Percentiles rank a stretch among this genome's conserved stretches.
These are phyloP conservation scores for Solanum piurae DNA, from an alignment of 257 asterid genomes.

Conservation along the genomic window DNA sequence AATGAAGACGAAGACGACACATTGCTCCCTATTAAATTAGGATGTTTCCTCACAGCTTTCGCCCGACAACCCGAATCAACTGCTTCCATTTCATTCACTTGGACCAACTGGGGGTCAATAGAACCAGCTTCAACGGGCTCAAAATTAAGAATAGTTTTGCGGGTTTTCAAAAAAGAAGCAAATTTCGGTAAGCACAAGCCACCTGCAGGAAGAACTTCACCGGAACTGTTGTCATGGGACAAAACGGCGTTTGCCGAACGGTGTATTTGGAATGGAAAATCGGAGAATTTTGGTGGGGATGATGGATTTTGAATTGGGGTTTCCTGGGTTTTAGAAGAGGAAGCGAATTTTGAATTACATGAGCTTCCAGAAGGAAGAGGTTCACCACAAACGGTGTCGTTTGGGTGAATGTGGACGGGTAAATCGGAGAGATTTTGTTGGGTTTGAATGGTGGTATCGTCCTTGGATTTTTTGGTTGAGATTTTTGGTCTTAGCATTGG, in stretches of 20 bases:
- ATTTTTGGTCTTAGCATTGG: conserved; percentile 41
- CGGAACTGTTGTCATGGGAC: conserved; percentile 5
- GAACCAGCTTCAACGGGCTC: conserved; percentile 33
- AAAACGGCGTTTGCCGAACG: conserved; percentile 13
- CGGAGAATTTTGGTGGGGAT: conserved; percentile 13
- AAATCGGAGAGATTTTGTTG: conserved; percentile 13
- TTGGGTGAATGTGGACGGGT: not conserved
- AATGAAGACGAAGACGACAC: conserved; percentile 16
- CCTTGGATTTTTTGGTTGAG: conserved; percentile 16
- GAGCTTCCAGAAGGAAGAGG: not conserved
- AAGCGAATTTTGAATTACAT: not conserved
- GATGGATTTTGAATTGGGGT: not conserved
- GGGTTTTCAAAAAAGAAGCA: conserved; percentile 36
- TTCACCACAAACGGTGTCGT: not conserved
- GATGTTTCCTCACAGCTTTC: conserved; percentile 28
- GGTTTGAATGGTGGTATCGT: conserved; percentile 22
- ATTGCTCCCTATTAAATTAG: conserved; percentile 41
- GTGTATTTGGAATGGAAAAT: conserved; percentile 32
- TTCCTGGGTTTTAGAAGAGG: not conserved
- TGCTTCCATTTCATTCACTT: not conserved
- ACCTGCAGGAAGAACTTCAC: conserved; percentile 30
- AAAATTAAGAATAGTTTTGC: conserved; percentile 32
- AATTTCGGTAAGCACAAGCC: conserved; percentile 36
- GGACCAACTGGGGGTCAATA: not conserved
- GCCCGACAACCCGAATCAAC: not conserved